Evolutionary conservation across 2,329 filamentous ascomycete genomes (phyloP), one percentile per base, ranked within the genome.

Genomic region (Fusarium falciforme): DNA sequence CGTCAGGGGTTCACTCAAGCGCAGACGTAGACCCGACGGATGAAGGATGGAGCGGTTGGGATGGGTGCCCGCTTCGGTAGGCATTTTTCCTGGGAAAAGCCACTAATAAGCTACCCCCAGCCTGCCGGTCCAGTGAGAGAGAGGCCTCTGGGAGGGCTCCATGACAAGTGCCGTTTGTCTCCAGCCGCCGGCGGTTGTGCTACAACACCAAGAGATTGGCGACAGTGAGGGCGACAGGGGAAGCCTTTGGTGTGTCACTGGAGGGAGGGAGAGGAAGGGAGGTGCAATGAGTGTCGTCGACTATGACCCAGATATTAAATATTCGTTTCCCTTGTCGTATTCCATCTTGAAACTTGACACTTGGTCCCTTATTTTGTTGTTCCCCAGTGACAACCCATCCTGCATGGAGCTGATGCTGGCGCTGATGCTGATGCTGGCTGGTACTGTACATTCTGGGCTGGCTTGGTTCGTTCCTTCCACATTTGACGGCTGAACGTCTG

Each of bases 141-240:
- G 71, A 73, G 71, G 71, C 71, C 71, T 71, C 71, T 73, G 57
- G 68, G 67, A 61, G 52, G 60, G 42, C 27, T 31, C 27, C 27
- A 54, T 72, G 67, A 29, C 62, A 74, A 71, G 47, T 68, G 58
- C 71, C 71, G 60, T 52, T 68, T 44, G 60, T 72, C 60, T 74
- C 36, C 36, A 40, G 57, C 40, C 67, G 71, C 17, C 59, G 70
- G 66, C 71, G 71, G 54, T 60, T 65, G 29, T 58, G 40, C 38
- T 64, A 59, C 47, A 64, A 57, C 61, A 57, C 47, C n/a, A 44
- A 68, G 49, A 74, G 68, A 73, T 74, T 74, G 68, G 68, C 68
- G 71, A 74, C 31, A 17, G 12, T 25, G 55, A 60, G 6, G 36
- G 31, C 16, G 57, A 62, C 68, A 62, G 54, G 67, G 71, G 27